Percentiles rank a stretch among this genome's conserved stretches.
phyloP scores from a whole-genome alignment of 176 grass and related monocot species.

The Sorghum bicolor region DNA sequence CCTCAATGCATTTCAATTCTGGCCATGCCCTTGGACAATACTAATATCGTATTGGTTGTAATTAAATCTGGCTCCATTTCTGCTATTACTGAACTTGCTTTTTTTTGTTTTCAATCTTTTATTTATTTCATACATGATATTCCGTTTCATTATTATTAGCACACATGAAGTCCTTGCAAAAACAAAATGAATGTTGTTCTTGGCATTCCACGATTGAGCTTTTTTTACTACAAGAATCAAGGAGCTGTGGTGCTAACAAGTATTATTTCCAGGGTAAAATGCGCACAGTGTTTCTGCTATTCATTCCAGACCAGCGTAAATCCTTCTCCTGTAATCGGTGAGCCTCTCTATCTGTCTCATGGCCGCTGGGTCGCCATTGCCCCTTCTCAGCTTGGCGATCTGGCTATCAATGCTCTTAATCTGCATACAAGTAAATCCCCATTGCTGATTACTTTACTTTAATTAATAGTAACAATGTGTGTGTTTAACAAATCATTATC shows the following conservation, averaged over 20 bases:
- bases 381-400: not conserved
- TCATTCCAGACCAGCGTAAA: not conserved
- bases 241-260: not conserved
- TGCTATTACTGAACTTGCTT: too few relatives aligned
- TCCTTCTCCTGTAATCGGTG: not conserved
- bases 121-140: too few relatives aligned
- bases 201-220: not conserved
- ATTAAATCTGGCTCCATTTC: too few relatives aligned
- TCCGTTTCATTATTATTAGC: too few relatives aligned
- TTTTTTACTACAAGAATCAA: not conserved
- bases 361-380: not conserved
- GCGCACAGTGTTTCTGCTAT: not conserved
- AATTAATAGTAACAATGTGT: not conserved
- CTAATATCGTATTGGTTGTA: too few relatives aligned
- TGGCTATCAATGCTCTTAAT: not conserved
- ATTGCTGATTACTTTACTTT: not conserved
- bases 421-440: not conserved
- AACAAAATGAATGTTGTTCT: not conserved
- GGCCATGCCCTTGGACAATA: too few relatives aligned
- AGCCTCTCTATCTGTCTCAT: conserved; percentile 15
- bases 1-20: too few relatives aligned
- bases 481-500: not conserved
- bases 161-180: not conserved
- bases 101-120: too few relatives aligned
- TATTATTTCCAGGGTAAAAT: not conserved